Evolutionary conservation across 768 basidiomycete species (phyloP).

Genomic region (Dentipellis fragilis): DNA sequence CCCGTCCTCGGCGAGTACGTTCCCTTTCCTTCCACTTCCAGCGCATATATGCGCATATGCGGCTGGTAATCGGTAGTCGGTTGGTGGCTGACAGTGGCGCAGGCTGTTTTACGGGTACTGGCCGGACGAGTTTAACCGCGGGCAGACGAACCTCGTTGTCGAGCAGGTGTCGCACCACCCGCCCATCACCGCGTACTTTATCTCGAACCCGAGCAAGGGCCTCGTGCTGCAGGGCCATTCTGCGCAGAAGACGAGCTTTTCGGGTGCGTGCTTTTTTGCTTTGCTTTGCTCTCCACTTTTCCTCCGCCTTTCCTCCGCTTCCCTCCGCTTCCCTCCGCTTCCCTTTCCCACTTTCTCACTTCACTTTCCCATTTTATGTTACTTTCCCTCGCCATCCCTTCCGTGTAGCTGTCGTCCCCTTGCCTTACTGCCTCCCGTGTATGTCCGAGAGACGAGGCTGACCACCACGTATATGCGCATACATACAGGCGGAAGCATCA

Average conservation of each 20-base stretch:
- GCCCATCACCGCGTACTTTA: conserved; percentile 78
- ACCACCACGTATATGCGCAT: neutral
- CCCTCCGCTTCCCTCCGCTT: neutral
- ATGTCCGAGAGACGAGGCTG: too few relatives aligned
- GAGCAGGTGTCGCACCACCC: conserved; percentile 98
- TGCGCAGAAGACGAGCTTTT: conserved; percentile 94
- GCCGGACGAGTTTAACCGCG: conserved; percentile 63
- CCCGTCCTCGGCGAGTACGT: conserved; percentile 89
- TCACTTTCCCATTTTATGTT: neutral
- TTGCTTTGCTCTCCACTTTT: neutral
- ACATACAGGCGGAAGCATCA: conserved; percentile 50
- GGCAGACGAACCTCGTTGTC: conserved; percentile 75
- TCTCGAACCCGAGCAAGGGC: conserved; percentile 72
- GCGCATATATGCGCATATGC: neutral
- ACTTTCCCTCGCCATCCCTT: neutral
- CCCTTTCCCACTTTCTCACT: neutral
- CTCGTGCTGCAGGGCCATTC: conserved; percentile 76
- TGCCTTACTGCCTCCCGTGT: neutral
- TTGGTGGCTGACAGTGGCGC: neutral
- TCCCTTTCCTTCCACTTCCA: neutral
- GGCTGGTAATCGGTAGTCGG: neutral
- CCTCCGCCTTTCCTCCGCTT: neutral
- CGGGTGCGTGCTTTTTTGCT: conserved; percentile 32
- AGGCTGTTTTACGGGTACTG: conserved; percentile 85
- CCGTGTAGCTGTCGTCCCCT: neutral